Evolutionary conservation across 2,329 filamentous ascomycete genomes (phyloP).

Genomic region (Penicillium paneum): DNA sequence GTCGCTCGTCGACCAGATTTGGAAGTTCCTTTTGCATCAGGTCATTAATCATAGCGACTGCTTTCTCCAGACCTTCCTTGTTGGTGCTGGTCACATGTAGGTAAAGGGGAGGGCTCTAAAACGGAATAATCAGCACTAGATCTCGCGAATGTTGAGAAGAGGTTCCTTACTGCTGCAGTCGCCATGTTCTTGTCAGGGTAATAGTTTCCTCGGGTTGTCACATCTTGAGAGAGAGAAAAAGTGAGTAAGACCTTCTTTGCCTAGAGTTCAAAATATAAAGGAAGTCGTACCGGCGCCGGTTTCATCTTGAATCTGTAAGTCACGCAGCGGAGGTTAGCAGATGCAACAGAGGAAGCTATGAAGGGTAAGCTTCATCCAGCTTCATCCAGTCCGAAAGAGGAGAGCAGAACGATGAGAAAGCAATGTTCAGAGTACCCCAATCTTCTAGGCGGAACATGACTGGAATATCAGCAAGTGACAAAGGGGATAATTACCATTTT

Average conservation of each 20-base stretch:
- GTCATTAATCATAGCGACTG: conserved; percentile 84
- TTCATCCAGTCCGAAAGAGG: conserved; percentile 57
- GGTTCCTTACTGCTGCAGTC: conserved; percentile 72
- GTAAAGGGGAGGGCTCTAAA: conserved; percentile 84
- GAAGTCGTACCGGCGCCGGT: conserved; percentile 96
- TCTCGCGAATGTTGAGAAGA: neutral
- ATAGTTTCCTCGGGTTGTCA: conserved; percentile 95
- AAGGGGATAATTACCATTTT: conserved; percentile 96
- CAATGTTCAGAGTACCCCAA: conserved; percentile 34
- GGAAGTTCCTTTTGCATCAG: conserved; percentile 95
- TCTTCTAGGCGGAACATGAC: conserved; percentile 40
- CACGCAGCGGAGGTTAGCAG: conserved; percentile 89
- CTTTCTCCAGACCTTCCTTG: conserved; percentile 86
- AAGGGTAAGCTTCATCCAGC: conserved; percentile 71
- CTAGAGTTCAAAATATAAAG: conserved; percentile 43
- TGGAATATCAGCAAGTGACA: conserved; percentile 64
- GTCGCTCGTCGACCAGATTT: conserved; percentile 88
- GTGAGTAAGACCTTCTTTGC: conserved; percentile 57
- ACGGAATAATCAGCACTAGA: neutral
- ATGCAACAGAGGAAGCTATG: conserved; percentile 75
- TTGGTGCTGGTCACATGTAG: conserved; percentile 91
- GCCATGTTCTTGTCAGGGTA: conserved; percentile 98
- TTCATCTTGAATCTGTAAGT: conserved; percentile 98
- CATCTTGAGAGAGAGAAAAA: conserved; percentile 67
- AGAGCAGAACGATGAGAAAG: conserved; percentile 26